These are phyloP conservation scores for Neocucurbitaria cava DNA, from an alignment of 2,329 filamentous ascomycete genomes.

Conservation along the genomic window DNA sequence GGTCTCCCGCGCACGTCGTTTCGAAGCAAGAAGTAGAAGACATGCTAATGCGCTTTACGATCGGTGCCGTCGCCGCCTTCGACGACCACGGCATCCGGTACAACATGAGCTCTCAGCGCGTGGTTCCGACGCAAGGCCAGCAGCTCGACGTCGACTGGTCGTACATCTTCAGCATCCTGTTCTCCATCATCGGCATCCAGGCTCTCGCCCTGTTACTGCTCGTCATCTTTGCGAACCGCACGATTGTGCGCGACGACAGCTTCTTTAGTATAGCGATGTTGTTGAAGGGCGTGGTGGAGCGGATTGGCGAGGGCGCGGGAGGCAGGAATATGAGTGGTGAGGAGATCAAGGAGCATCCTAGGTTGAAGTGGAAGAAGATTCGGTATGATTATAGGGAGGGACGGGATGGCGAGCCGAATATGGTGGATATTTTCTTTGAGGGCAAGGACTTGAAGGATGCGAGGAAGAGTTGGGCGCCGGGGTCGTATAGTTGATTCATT, in stretches of 20 bases:
- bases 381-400: conserved; percentile 41
- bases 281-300: conserved; percentile 34
- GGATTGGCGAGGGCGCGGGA: conserved; percentile 24
- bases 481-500: conserved; percentile 25
- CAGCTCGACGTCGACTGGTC: conserved; percentile 40
- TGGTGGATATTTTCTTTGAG: conserved; percentile 37
- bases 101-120: conserved; percentile 16
- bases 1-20: conserved; percentile 27
- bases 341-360: conserved; percentile 37
- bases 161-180: conserved; percentile 29
- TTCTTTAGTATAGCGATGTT: conserved; percentile 44
- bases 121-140: conserved; percentile 28
- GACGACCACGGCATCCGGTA: conserved; percentile 42
- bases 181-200: conserved; percentile 36
- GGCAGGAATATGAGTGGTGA: conserved; percentile 38
- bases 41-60: conserved; percentile 37
- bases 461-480: conserved; percentile 37
- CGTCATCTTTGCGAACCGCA: conserved; percentile 34
- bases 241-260: conserved; percentile 41
- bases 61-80: conserved; percentile 42
- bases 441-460: conserved; percentile 29
- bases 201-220: conserved; percentile 26
- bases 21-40: conserved; percentile 20
- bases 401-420: conserved; percentile 31
- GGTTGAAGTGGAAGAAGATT: conserved; percentile 35